These are phyloP conservation scores for Graphilbum fragrans DNA, from an alignment of 2,329 filamentous ascomycete genomes.

Conservation along the genomic window DNA sequence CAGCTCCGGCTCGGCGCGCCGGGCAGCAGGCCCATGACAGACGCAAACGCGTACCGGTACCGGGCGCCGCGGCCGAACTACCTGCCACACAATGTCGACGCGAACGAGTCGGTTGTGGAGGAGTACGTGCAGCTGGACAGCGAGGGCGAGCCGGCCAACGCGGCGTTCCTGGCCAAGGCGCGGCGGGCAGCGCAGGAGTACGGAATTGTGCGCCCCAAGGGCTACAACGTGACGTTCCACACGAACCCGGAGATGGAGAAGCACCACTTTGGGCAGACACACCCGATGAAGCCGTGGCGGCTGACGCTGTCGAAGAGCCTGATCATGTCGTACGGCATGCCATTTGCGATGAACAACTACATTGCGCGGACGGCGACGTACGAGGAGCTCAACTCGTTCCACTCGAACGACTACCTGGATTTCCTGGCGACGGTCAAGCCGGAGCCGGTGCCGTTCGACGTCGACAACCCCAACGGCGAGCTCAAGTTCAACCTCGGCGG, in stretches of 20 bases:
- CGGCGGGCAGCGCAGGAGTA: conserved; percentile 45
- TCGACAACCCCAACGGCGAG: conserved; percentile 51
- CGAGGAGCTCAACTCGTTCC: conserved; percentile 79
- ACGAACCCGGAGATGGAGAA: conserved; percentile 90
- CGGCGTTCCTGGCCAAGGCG: conserved; percentile 43
- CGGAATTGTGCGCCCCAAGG: conserved; percentile 67
- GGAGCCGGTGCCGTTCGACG: conserved; percentile 49
- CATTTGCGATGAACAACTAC: conserved; percentile 93
- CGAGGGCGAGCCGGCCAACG: conserved; percentile 41
- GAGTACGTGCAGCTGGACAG: conserved; percentile 38
- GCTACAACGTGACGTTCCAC: conserved; percentile 89
- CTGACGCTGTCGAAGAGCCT: conserved; percentile 90
- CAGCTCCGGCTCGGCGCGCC: too few species aligned
- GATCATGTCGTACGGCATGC: conserved; percentile 89
- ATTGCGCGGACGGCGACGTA: conserved; percentile 72
- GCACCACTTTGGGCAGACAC: conserved; percentile 91
- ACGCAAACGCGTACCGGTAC: conserved; percentile 37
- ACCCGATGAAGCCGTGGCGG: conserved; percentile 99
- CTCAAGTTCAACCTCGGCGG: conserved; percentile 75
- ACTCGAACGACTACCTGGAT: conserved; percentile 80
- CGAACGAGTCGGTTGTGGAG: conserved; percentile 37
- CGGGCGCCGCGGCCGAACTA: conserved; percentile 48
- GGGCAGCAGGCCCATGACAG: conserved; percentile 16
- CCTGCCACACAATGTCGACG: conserved; percentile 40
- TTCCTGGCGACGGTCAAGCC: conserved; percentile 67